Evolutionary conservation across 352 stramenopile genomes (phyloP).

Genomic region (Phytophthora niederhauseri): DNA sequence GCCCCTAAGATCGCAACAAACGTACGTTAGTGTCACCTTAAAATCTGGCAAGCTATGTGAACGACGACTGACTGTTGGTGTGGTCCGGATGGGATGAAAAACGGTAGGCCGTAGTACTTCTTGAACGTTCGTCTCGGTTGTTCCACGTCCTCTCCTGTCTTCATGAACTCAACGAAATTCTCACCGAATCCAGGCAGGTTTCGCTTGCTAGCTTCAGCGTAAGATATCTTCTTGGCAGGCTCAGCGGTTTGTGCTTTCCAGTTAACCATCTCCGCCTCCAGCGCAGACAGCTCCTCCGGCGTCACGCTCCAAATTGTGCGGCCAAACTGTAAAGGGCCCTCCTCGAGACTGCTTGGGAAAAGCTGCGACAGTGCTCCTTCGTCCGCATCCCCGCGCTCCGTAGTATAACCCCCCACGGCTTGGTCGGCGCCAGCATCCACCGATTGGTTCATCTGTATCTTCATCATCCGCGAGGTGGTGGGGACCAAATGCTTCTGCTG

Average conservation of each 20-base stretch:
- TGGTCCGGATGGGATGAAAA: constrained; percentile 13
- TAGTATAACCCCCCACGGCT: background rate
- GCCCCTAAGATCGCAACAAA: constrained; percentile 2
- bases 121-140: constrained; percentile 22
- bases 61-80: background rate
- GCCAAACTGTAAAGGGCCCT: constrained; percentile 1
- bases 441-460: background rate
- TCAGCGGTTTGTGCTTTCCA: constrained; percentile 8
- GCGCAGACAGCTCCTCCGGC: constrained; percentile 34
- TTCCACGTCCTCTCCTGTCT: constrained; percentile 2
- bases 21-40: background rate
- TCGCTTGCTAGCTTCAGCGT: constrained; percentile 33
- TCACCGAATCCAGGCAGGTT: constrained; percentile 9
- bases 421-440: background rate
- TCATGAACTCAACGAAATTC: background rate
- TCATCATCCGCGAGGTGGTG: background rate
- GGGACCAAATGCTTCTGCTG: constrained; percentile 3
- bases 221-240: constrained; percentile 18
- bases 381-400: constrained; percentile 1
- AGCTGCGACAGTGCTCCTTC: background rate
- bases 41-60: background rate
- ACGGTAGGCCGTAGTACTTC: constrained; percentile 43
- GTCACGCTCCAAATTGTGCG: constrained; percentile 45
- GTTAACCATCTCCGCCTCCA: constrained; percentile 25
- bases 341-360: background rate